Evolutionary conservation across 441 rosid genomes (phyloP), one percentile per base, ranked within the genome.

Genomic region (Bocquillonia castaneifolia): DNA sequence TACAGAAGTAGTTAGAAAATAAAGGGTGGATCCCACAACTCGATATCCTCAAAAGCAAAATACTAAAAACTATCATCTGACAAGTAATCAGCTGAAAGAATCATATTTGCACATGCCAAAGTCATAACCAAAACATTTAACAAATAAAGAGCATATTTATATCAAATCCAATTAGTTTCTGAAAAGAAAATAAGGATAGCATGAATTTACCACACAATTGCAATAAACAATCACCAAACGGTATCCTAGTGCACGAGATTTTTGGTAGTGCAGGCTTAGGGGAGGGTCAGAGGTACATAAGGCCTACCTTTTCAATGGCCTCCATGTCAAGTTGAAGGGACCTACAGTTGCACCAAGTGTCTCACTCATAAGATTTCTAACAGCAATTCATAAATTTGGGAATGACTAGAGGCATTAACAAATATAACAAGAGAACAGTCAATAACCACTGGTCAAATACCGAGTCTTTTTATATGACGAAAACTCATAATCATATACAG

Each of bases 1-100:
- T 56, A 66, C 56, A 63, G 56, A 12, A 70, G 10, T 67, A 70
- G 60, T 56, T 67, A 44, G 47, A 53, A 66, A 3, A 18, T 26
- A 55, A 22, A 40, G 39, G 52, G 28, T 26, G 42, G 34, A 39
- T 23, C 32, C 69, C 6, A 65, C 34, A 7, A 65, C 45, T 48
- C 7, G 31, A n/a, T 5, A 50, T 32, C 68, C 31, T 34, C 13
- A 20, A 20, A 3, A 25, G 47, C 26, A 51, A 59, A 58, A 47
- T 66, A 53, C 22, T 22, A 53, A 66, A 58, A 59, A 20, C 23
- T 6, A 28, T 7, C 28, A 28, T 47, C 40, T 32, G 28, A 37
- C 23, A 10, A 5, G 3, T 10, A 36, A 65, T 37, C 4, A 51
- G 29, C 48, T 1, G 31, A 34, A 14, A 34, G 48, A 65, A 51